phyloP scores from a whole-genome alignment of 2,329 filamentous ascomycete genomes.

The Claviceps sp. region DNA sequence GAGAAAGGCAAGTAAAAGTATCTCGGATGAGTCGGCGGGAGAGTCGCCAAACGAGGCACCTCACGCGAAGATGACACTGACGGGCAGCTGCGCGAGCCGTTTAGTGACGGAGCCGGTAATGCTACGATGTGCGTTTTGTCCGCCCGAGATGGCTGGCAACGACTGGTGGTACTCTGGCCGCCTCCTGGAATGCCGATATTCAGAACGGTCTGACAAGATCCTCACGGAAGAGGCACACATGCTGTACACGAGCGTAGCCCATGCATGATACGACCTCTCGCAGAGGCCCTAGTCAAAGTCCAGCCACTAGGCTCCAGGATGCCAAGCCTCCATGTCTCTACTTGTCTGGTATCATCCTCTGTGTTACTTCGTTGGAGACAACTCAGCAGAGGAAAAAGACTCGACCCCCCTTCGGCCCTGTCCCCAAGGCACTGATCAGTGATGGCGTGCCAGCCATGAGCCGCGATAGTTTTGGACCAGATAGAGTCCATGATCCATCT shows the following conservation, averaged over 20 bases:
- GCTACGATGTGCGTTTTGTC: no score
- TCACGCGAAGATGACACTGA: neutral
- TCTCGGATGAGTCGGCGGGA: neutral
- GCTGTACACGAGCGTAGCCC: neutral
- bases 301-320: neutral
- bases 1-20: neutral
- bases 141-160: neutral
- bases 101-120: neutral
- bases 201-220: neutral
- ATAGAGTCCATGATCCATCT: no score
- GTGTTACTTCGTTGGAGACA: neutral
- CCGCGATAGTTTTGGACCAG: no score
- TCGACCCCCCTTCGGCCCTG: neutral
- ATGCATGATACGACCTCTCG: no score
- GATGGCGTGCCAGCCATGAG: no score
- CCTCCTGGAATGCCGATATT: neutral
- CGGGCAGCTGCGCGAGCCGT: neutral
- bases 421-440: no score
- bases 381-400: neutral
- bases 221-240: neutral
- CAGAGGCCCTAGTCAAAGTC: no score
- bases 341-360: neutral
- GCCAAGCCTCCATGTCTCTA: neutral
- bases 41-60: neutral
- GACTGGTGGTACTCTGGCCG: neutral